A percentile compares a stretch with the other conserved stretches of the same genome.
Conservation (phyloP, 2,329 filamentous ascomycete species). For the Dactylellina leptospora region DNA sequence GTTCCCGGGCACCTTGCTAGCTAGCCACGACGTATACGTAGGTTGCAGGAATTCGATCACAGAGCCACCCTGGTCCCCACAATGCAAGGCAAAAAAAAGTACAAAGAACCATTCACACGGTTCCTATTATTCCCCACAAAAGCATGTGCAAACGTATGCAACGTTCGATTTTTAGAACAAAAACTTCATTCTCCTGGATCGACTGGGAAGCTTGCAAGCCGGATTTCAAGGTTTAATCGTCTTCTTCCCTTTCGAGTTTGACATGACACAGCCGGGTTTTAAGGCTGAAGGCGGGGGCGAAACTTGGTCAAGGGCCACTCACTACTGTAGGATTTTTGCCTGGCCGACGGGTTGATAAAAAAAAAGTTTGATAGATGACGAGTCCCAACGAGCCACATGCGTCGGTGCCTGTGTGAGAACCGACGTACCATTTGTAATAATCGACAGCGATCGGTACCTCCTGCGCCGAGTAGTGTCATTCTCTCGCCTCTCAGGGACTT, state of each 20-base stretch:
- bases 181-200: not conserved
- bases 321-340: not conserved
- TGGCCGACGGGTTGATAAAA: not conserved
- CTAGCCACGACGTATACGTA: too few relatives aligned
- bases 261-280: constrained; percentile 19
- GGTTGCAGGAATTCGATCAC: too few relatives aligned
- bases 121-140: constrained; percentile 1
- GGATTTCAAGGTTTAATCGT: not conserved
- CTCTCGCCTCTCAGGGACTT: not conserved
- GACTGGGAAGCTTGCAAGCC: too few relatives aligned
- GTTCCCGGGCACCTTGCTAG: too few relatives aligned
- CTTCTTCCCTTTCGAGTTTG: not conserved
- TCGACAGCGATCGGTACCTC: not conserved
- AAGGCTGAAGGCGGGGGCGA: constrained; percentile 10
- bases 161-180: constrained; percentile 4
- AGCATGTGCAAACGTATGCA: not conserved
- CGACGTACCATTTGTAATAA: not conserved
- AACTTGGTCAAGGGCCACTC: not conserved
- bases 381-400: constrained; percentile 1
- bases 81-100: too few relatives aligned
- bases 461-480: not conserved
- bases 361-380: too few relatives aligned
- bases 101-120: not conserved
- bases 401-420: not conserved
- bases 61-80: too few relatives aligned